phyloP scores from a whole-genome alignment of 2,329 filamentous ascomycete genomes.

The Fusarium armeniacum region DNA sequence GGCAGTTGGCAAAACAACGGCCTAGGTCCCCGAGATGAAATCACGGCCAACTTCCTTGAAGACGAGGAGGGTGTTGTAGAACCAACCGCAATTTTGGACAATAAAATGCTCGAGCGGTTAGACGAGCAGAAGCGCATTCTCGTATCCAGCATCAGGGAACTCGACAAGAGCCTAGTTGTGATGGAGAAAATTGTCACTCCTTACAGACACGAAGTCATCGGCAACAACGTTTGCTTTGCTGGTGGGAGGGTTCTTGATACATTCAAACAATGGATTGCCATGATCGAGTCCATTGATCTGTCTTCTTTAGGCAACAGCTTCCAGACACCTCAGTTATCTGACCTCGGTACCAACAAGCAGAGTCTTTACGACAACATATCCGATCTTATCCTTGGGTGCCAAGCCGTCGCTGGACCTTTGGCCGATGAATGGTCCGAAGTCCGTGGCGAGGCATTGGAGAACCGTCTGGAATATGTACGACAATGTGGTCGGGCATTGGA shows the following conservation, averaged over 20 bases:
- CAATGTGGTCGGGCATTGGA: constrained; percentile 84
- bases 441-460: constrained; percentile 90
- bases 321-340: constrained; percentile 86
- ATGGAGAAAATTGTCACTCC: constrained; percentile 86
- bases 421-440: constrained; percentile 96
- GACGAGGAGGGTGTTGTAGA: constrained; percentile 81
- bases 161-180: constrained; percentile 85
- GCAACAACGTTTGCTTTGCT: constrained; percentile 84
- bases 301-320: constrained; percentile 81
- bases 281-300: constrained; percentile 92
- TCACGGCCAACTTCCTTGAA: constrained; percentile 87
- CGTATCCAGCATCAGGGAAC: constrained; percentile 84
- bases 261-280: constrained; percentile 90
- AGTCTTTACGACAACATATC: constrained; percentile 93
- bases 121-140: constrained; percentile 89
- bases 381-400: constrained; percentile 88
- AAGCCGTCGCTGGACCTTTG: constrained; percentile 90
- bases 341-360: constrained; percentile 93
- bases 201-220: constrained; percentile 81
- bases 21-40: constrained; percentile 74
- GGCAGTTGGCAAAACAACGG: constrained; percentile 89
- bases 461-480: constrained; percentile 84
- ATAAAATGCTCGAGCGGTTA: constrained; percentile 82
- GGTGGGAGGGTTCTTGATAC: constrained; percentile 86
- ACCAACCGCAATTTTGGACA: constrained; percentile 80